phyloP scores from a whole-genome alignment of 2,329 filamentous ascomycete species.

The Sarocladiaceae sp. region DNA sequence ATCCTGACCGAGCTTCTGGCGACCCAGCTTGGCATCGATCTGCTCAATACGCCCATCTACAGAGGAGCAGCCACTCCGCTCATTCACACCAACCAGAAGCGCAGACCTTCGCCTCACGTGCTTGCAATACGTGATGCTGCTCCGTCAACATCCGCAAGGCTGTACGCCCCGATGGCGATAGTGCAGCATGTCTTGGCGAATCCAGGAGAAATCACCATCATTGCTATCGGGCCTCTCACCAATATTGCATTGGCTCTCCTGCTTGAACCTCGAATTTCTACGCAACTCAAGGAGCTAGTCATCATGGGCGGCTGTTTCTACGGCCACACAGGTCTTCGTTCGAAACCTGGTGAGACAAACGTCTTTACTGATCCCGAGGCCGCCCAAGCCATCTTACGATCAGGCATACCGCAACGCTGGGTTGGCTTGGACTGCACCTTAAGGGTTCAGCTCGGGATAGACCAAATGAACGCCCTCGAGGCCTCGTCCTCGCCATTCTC shows the following conservation, averaged over 20 bases:
- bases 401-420: slow-evolving; percentile 11
- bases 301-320: slow-evolving; percentile 12
- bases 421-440: slow-evolving; percentile 12
- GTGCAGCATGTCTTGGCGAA: slow-evolving; percentile 12
- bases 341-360: slow-evolving; percentile 12
- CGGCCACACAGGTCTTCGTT: slow-evolving; percentile 9
- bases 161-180: slow-evolving; percentile 11
- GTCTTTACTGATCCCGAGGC: slow-evolving; percentile 13
- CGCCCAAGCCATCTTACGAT: slow-evolving; percentile 10
- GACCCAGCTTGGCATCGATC: slow-evolving; percentile 8
- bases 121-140: slow-evolving; percentile 9
- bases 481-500: slow-evolving; percentile 10
- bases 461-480: slow-evolving; percentile 8
- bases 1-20: slow-evolving; percentile 12
- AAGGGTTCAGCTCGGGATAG: slow-evolving; percentile 10
- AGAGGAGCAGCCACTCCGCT: slow-evolving; percentile 11
- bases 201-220: slow-evolving; percentile 12
- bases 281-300: slow-evolving; percentile 11
- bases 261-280: slow-evolving; percentile 11
- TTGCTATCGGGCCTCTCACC: slow-evolving; percentile 12
- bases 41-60: slow-evolving; percentile 9
- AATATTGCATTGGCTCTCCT: slow-evolving; percentile 11
- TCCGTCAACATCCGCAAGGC: not conserved
- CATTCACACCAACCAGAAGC: slow-evolving; percentile 6
- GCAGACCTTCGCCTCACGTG: slow-evolving; percentile 8